These are phyloP conservation scores for Pseudocercospora vitis DNA, from an alignment of 2,329 filamentous ascomycete genomes.

Conservation along the genomic window DNA sequence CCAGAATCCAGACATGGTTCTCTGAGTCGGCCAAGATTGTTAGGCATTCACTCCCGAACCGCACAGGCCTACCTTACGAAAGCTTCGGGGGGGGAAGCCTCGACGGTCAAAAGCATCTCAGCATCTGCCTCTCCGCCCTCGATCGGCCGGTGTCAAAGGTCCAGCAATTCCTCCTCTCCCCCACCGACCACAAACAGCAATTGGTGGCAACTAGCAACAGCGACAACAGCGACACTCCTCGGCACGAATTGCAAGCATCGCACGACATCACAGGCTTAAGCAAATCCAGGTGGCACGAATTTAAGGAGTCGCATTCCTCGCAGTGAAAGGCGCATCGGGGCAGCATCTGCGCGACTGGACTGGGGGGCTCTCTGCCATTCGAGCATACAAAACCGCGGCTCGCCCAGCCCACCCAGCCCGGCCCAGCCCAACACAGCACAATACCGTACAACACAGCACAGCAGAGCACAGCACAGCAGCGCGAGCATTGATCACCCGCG, in stretches of 20 bases:
- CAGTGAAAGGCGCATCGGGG: neutral
- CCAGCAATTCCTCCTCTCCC: too few relatives aligned
- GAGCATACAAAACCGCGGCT: neutral
- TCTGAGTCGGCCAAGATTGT: neutral
- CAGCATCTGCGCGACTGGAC: neutral
- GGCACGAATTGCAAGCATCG: conserved; percentile 5
- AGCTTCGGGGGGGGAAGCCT: neutral
- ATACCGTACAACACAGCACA: neutral
- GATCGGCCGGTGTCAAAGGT: too few relatives aligned
- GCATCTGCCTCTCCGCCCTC: too few relatives aligned
- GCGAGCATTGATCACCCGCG: too few relatives aligned
- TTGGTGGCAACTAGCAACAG: too few relatives aligned
- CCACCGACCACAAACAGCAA: too few relatives aligned
- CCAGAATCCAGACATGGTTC: too few relatives aligned
- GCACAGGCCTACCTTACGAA: neutral
- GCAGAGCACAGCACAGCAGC: too few relatives aligned
- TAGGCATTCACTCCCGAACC: neutral
- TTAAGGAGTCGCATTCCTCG: conserved; percentile 8
- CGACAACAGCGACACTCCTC: conserved; percentile 5
- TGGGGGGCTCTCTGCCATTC: neutral
- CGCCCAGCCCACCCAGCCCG: neutral
- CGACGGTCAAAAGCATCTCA: neutral
- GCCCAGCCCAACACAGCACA: neutral
- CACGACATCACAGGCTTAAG: neutral
- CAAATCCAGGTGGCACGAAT: conserved; percentile 6